A percentile compares a stretch with the other conserved stretches of the same genome.
phyloP scores from a whole-genome alignment of 2,329 filamentous ascomycete species.

The Chaetomium globosum region DNA sequence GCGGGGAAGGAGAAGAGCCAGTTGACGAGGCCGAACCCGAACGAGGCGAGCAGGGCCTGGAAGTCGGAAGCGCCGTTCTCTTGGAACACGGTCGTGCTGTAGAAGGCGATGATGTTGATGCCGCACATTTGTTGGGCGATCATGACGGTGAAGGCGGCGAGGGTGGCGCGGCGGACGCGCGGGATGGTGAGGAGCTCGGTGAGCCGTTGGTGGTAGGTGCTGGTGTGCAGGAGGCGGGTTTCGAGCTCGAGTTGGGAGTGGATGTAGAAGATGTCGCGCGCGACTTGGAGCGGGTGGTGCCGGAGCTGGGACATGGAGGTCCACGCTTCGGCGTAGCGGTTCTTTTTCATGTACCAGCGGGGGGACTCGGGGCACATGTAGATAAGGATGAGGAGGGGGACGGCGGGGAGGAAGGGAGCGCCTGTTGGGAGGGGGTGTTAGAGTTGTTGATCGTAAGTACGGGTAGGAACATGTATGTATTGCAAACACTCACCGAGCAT shows the following conservation, averaged over 20 bases:
- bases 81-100: slow-evolving; percentile 65
- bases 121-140: slow-evolving; percentile 72
- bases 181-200: slow-evolving; percentile 69
- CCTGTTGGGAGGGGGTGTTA: slow-evolving; percentile 41
- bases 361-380: slow-evolving; percentile 69
- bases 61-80: slow-evolving; percentile 59
- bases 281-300: slow-evolving; percentile 59
- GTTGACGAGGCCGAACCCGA: slow-evolving; percentile 67
- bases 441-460: neutral
- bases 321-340: slow-evolving; percentile 63
- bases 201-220: slow-evolving; percentile 64
- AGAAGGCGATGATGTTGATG: slow-evolving; percentile 67
- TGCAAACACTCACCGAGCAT: slow-evolving; percentile 40
- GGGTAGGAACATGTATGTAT: no score
- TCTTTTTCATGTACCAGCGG: slow-evolving; percentile 69
- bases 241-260: slow-evolving; percentile 67
- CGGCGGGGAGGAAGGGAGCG: slow-evolving; percentile 61
- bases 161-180: slow-evolving; percentile 69
- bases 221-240: slow-evolving; percentile 51
- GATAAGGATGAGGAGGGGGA: slow-evolving; percentile 62
- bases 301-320: slow-evolving; percentile 56
- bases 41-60: slow-evolving; percentile 63
- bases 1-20: slow-evolving; percentile 68
- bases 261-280: slow-evolving; percentile 65
- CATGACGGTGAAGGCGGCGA: slow-evolving; percentile 80